Percentiles rank a stretch among this genome's conserved stretches.
phyloP scores from a whole-genome alignment of 148 eudicot genomes.

The Diospyros kaki region DNA sequence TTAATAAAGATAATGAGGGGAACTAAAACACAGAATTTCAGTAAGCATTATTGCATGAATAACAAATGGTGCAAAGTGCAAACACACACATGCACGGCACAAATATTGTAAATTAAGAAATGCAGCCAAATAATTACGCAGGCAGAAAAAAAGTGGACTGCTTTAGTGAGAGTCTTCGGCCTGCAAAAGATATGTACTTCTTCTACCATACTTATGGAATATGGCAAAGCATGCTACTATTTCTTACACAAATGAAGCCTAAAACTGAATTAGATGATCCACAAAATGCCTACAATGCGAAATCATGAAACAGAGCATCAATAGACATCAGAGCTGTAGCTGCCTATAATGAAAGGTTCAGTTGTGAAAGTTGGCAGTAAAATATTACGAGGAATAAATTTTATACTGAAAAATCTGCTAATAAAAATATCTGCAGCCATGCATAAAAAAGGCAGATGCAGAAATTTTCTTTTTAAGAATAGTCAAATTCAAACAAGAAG shows the following conservation, averaged over 20 bases:
- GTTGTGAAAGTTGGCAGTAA: too few relatives aligned
- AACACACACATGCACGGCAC: too few relatives aligned
- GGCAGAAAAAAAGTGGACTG: not conserved
- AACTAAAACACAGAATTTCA: not conserved
- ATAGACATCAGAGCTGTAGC: not conserved
- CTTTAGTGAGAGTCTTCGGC: not conserved
- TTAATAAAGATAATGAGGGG: constrained; percentile 17
- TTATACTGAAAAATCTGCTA: too few relatives aligned
- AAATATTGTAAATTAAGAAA: not conserved
- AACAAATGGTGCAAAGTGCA: not conserved
- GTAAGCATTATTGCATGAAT: not conserved
- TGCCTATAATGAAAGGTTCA: not conserved
- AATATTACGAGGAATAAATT: too few relatives aligned
- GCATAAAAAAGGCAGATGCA: not conserved
- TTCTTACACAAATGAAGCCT: not conserved
- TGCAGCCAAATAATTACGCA: not conserved
- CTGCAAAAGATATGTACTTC: not conserved
- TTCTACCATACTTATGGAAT: not conserved
- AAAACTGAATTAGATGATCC: not conserved
- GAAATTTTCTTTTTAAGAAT: not conserved
- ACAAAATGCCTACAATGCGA: not conserved
- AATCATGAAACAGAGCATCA: not conserved
- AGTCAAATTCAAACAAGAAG: not conserved
- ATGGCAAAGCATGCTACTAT: constrained; percentile 1
- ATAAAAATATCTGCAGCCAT: not conserved